These are phyloP conservation scores for Clohesyomyces aquaticus DNA, from an alignment of 495 filamentous ascomycete species.

Conservation along the genomic window DNA sequence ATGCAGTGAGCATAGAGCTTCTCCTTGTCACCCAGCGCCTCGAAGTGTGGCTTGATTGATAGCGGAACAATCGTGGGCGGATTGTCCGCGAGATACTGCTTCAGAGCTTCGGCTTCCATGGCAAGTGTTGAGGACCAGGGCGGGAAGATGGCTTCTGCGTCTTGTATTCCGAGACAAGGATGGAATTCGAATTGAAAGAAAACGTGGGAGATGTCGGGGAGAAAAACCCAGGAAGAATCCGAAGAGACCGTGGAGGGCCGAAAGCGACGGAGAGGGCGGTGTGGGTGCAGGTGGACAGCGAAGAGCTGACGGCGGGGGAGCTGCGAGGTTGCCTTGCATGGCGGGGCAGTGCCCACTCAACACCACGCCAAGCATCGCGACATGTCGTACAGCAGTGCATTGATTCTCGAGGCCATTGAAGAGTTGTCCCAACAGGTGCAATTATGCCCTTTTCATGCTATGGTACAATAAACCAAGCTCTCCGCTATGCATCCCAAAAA, in stretches of 20 bases:
- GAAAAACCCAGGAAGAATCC: too few species aligned
- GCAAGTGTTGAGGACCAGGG: background rate
- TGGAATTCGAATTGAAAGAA: too few species aligned
- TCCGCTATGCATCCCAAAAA: background rate
- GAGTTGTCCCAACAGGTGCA: too few species aligned
- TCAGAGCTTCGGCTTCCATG: constrained; percentile 57
- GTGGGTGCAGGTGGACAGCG: background rate
- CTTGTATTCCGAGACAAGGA: too few species aligned
- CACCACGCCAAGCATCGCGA: constrained; percentile 16
- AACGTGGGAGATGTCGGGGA: too few species aligned
- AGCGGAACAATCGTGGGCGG: constrained; percentile 85
- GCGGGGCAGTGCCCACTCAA: constrained; percentile 7
- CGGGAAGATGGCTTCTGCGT: too few species aligned
- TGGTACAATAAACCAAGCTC: background rate
- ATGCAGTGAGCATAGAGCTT: constrained; percentile 91
- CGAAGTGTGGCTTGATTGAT: constrained; percentile 87
- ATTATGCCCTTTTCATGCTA: background rate
- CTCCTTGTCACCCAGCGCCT: constrained; percentile 73
- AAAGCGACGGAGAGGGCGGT: background rate
- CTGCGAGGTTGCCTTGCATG: background rate
- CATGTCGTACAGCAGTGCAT: too few species aligned
- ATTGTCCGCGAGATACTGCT: constrained; percentile 84
- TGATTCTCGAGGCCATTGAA: too few species aligned
- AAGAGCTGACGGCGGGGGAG: background rate
- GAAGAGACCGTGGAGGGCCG: background rate